phyloP scores from a whole-genome alignment of 148 eudicot genomes.

The Fagopyrum esculentum region DNA sequence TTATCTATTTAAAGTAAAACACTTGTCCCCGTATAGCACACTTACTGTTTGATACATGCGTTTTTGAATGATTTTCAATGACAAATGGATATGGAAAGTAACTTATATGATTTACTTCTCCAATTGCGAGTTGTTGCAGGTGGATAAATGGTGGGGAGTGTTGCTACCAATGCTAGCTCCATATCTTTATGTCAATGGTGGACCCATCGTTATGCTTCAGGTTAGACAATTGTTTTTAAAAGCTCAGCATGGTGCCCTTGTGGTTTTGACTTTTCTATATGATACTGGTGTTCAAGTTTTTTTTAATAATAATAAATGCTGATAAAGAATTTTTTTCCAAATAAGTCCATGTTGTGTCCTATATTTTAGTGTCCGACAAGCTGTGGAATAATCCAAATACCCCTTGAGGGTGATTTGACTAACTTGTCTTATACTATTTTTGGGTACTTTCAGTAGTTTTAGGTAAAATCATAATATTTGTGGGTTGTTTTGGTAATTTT shows the following conservation, averaged over 20 bases:
- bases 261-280: not conserved
- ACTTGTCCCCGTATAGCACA: not conserved
- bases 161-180: slow-evolving; percentile 70
- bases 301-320: not conserved
- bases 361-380: not conserved
- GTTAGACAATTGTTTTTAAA: slow-evolving; percentile 23
- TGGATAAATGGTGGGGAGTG: slow-evolving; percentile 79
- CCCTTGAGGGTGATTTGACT: not conserved
- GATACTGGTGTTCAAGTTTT: not conserved
- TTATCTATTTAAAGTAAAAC: not conserved
- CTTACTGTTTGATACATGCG: not conserved
- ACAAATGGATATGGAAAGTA: not conserved
- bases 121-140: slow-evolving; percentile 36
- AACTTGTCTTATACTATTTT: not conserved
- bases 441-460: not conserved
- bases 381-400: not conserved
- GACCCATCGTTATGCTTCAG: slow-evolving; percentile 95
- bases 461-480: not conserved
- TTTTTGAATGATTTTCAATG: not conserved
- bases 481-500: not conserved
- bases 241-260: not conserved
- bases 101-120: not conserved
- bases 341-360: not conserved
- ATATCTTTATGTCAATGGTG: slow-evolving; percentile 73
- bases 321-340: not conserved